These are phyloP conservation scores for Naganishia onofrii DNA, from an alignment of 768 basidiomycete species.

Conservation along the genomic window DNA sequence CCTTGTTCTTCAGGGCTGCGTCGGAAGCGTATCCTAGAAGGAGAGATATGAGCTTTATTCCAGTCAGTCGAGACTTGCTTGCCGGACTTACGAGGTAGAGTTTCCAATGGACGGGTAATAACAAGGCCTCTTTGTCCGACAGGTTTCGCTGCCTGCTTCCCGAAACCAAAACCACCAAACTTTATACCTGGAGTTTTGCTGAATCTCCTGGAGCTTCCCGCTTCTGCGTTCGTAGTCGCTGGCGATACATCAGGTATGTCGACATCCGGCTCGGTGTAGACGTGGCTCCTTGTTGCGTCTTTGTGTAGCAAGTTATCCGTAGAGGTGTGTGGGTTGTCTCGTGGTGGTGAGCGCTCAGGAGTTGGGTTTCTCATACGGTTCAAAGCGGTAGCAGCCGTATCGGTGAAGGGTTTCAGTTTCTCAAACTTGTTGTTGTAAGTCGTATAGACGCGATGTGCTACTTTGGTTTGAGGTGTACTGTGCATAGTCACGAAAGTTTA, in stretches of 20 bases:
- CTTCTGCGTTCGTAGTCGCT: constrained; percentile 34
- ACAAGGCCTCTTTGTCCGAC: constrained; percentile 62
- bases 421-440: constrained; percentile 24
- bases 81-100: constrained; percentile 42
- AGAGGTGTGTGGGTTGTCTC: background rate
- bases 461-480: constrained; percentile 46
- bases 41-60: background rate
- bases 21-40: constrained; percentile 25
- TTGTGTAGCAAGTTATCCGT: constrained; percentile 3
- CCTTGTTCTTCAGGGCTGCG: constrained; percentile 4
- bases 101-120: constrained; percentile 45
- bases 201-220: constrained; percentile 15
- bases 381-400: constrained; percentile 45
- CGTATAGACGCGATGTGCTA: constrained; percentile 39
- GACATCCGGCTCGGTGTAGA: constrained; percentile 49
- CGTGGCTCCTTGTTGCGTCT: constrained; percentile 52
- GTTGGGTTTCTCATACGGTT: constrained; percentile 57
- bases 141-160: constrained; percentile 71
- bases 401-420: constrained; percentile 20
- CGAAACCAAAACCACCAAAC: constrained; percentile 67
- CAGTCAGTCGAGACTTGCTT: background rate
- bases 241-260: constrained; percentile 50
- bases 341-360: constrained; percentile 49
- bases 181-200: constrained; percentile 36
- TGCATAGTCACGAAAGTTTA: background rate